Base-by-base conservation (phyloP, 768 basidiomycete genomes). In the Kwoniella dejecticola region DNA sequence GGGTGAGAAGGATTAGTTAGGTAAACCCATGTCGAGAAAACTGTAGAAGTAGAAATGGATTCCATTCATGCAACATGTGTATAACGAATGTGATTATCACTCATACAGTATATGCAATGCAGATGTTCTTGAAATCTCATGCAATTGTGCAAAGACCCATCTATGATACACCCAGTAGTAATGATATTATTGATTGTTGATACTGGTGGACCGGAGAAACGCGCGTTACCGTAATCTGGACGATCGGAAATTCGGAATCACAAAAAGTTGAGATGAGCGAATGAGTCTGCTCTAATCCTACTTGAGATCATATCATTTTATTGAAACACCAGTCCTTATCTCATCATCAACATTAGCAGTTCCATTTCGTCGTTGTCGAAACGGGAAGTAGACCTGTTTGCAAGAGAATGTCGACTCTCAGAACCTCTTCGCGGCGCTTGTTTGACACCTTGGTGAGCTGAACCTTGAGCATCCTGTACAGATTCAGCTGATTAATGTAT, bases 1-100 rank as follows among this genome's bases (percentile, higher is more conserved):
- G 3, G 80, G 78, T 7, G 80, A 81, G 75, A 81, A 80, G 74
- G 80, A 81, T 66, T 81, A 69, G 54, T 15, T 3, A 10, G 36
- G 4, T 26, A 12, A 29, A 19, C 36, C 17, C 36, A 38, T 38
- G 8, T 11, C 19, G 19, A 19, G 5, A 13, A 5, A n/a, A 42
- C 17, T 42, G 41, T 42, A 13, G 12, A 4, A 31, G 6, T 54
- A 50, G 30, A 31, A 50, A n/a, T 50, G n/a, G 48, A 50, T 24
- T 36, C 11, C 12, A 17, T 17, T 33, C 29, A 54, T 54, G 52
- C 52, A 54, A 40, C 23, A 54, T 54, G 52, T 54, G 41, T 13
- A 54, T 44, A 54, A 24, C 53, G 13, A 23, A 5, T 4, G 17
- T 26, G 5, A 44, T 24, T 15, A 17, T 26, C 33, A 15, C 33